Evolutionary conservation across 352 stramenopile genomes (phyloP).

Genomic region (Chrysophaeum taylorii): DNA sequence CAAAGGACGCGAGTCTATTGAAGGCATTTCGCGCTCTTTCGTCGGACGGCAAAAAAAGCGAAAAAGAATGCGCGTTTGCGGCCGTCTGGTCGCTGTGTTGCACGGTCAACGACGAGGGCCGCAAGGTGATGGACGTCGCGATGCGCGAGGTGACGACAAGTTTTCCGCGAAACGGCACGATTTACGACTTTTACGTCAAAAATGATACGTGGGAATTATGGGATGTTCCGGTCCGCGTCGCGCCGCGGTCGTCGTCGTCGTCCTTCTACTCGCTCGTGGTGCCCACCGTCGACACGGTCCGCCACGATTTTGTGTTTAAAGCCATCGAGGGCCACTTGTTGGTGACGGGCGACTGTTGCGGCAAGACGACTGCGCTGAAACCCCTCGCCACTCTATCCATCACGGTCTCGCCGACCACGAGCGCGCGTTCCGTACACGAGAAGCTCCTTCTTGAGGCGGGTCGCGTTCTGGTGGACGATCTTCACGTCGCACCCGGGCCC

Average conservation of each 20-base stretch:
- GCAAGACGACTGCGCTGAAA: too few species aligned
- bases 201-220: conserved; percentile 41
- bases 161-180: conserved; percentile 74
- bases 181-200: conserved; percentile 79
- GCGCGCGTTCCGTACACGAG: too few species aligned
- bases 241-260: too few species aligned
- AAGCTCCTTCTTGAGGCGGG: too few species aligned
- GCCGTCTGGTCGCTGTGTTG: conserved; percentile 79
- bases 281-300: conserved; percentile 73
- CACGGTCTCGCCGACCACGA: too few species aligned
- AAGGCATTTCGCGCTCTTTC: conserved; percentile 70
- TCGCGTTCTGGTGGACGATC: too few species aligned
- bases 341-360: too few species aligned
- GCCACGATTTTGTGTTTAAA: conserved; percentile 74
- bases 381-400: too few species aligned
- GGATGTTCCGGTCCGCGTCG: too few species aligned
- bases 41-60: too few species aligned
- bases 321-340: too few species aligned
- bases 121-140: conserved; percentile 66
- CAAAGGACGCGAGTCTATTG: conserved; percentile 65
- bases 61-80: conserved; percentile 72
- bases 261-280: conserved; percentile 59
- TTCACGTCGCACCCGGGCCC: too few species aligned
- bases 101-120: conserved; percentile 70
- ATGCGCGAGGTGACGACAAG: conserved; percentile 77